These are phyloP conservation scores for Cnidoscolus chayamansa DNA, from an alignment of 441 rosid species.

Conservation along the genomic window DNA sequence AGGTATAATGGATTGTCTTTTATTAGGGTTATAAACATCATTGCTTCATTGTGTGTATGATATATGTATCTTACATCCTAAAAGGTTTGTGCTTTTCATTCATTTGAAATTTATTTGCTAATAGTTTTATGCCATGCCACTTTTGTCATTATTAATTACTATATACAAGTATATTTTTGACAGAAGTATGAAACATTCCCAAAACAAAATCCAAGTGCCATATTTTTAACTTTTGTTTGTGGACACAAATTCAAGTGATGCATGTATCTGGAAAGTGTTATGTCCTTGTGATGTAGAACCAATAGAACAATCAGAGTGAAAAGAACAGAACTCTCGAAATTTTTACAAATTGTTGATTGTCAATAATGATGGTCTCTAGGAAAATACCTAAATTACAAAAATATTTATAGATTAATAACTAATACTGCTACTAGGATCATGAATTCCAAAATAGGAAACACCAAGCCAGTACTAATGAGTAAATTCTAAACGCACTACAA, in stretches of 20 bases:
- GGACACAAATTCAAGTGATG: slow-evolving; percentile 3
- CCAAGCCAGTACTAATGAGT: too few species aligned
- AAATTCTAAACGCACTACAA: too few species aligned
- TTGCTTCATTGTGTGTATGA: not conserved
- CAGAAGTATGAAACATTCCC: not conserved
- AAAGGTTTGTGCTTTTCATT: slow-evolving; percentile 8
- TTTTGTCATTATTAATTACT: not conserved
- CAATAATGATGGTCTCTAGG: too few species aligned
- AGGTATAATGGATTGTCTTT: slow-evolving; percentile 46
- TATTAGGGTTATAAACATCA: not conserved
- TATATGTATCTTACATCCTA: not conserved
- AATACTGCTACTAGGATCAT: too few species aligned
- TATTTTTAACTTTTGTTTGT: not conserved
- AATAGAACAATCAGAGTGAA: too few species aligned
- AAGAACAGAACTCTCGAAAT: too few species aligned
- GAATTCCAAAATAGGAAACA: not conserved
- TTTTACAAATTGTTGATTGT: too few species aligned
- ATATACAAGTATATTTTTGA: not conserved
- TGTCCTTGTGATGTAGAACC: too few species aligned
- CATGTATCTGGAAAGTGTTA: not conserved
- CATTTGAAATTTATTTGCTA: not conserved
- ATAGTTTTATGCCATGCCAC: not conserved
- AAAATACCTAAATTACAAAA: too few species aligned
- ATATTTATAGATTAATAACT: too few species aligned
- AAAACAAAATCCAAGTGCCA: not conserved